A percentile compares a stretch with the other conserved stretches of the same genome.
phyloP scores from a whole-genome alignment of 306 rosid genomes.

The Coriaria nepalensis region DNA sequence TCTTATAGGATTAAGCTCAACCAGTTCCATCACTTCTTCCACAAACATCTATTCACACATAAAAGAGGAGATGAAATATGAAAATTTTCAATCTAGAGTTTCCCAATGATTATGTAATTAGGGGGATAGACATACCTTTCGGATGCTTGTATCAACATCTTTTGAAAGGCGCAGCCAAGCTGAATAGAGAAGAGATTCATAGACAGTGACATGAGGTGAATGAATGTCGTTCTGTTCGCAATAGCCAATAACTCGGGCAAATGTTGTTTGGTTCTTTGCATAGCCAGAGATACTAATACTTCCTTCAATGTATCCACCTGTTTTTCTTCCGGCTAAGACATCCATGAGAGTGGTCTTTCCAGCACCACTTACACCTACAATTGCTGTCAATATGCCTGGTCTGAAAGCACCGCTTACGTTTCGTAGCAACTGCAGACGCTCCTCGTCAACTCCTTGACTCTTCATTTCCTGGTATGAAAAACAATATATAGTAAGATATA shows the following conservation, averaged over 20 bases:
- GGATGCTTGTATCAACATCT: slow-evolving; percentile 15
- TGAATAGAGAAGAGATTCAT: slow-evolving; percentile 34
- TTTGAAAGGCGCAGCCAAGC: slow-evolving; percentile 32
- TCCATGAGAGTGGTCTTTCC: slow-evolving; percentile 44
- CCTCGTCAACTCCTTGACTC: slow-evolving; percentile 27
- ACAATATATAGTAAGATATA: not conserved
- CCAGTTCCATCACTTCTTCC: slow-evolving; percentile 36
- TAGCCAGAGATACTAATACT: slow-evolving; percentile 31
- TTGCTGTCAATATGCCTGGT: slow-evolving; percentile 37
- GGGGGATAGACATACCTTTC: slow-evolving; percentile 16
- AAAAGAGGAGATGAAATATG: not conserved
- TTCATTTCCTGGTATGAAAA: slow-evolving; percentile 29
- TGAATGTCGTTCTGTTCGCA: slow-evolving; percentile 43
- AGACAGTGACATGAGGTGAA: slow-evolving; percentile 31
- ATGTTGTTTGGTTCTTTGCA: slow-evolving; percentile 33
- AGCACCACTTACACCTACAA: slow-evolving; percentile 39
- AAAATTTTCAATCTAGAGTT: not conserved
- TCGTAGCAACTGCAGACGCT: slow-evolving; percentile 19
- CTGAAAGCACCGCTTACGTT: slow-evolving; percentile 30
- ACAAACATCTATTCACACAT: slow-evolving; percentile 24
- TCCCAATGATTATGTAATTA: not conserved
- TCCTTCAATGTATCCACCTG: slow-evolving; percentile 38
- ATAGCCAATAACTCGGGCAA: slow-evolving; percentile 35
- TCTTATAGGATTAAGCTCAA: slow-evolving; percentile 23
- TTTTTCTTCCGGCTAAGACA: slow-evolving; percentile 35